Evolutionary conservation across 1,139 yeast genomes (phyloP).

Genomic region (Yamadazyma atmosphaerica): DNA sequence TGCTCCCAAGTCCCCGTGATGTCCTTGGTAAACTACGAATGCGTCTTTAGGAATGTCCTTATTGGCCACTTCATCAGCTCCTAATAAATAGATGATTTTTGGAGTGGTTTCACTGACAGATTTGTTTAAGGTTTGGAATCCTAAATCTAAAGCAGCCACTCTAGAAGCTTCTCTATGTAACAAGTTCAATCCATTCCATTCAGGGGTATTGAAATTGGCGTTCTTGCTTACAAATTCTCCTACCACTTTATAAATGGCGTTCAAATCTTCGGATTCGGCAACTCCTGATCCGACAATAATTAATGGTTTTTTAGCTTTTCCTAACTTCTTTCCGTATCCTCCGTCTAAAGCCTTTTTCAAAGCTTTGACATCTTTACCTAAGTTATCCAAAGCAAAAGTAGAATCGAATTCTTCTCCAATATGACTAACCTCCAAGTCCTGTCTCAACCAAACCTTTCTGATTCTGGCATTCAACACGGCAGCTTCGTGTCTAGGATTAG

Average conservation of each 20-base stretch:
- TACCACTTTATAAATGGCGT: constrained; percentile 59
- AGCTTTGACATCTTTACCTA: constrained; percentile 63
- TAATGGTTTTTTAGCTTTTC: constrained; percentile 70
- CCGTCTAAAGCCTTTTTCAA: constrained; percentile 66
- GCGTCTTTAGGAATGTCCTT: constrained; percentile 80
- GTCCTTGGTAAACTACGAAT: constrained; percentile 88
- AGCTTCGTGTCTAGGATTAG: constrained; percentile 90
- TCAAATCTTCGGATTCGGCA: constrained; percentile 65
- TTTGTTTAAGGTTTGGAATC: constrained; percentile 62
- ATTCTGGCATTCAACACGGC: constrained; percentile 85
- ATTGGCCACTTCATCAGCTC: constrained; percentile 78
- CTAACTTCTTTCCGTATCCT: constrained; percentile 66
- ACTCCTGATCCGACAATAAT: constrained; percentile 84
- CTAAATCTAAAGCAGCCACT: constrained; percentile 83
- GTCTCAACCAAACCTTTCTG: constrained; percentile 78
- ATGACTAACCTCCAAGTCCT: constrained; percentile 63
- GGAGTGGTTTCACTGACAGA: constrained; percentile 55
- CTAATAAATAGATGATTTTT: constrained; percentile 76
- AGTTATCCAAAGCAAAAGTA: constrained; percentile 64
- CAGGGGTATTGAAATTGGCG: constrained; percentile 62
- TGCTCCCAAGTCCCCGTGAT: constrained; percentile 90
- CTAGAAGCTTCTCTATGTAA: constrained; percentile 87
- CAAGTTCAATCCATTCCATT: constrained; percentile 82
- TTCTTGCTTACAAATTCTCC: constrained; percentile 64
- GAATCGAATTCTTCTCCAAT: constrained; percentile 80